Percentiles rank a stretch among this genome's conserved stretches.
Conservation (phyloP, 108 stramenopile species). For the Schizochytrium sp. region DNA sequence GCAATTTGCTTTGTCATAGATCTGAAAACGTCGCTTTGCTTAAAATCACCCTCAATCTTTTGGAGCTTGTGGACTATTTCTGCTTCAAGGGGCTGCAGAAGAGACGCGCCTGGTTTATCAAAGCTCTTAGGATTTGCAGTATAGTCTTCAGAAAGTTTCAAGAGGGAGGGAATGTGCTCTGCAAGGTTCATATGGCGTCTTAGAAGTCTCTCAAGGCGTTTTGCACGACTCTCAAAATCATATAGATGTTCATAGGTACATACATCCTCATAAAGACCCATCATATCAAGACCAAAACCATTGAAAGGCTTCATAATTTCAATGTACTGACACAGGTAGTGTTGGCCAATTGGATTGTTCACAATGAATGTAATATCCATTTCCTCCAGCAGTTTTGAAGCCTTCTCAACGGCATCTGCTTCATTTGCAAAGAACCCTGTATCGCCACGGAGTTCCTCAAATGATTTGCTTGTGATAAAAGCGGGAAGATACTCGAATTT, state of each 20-base stretch:
- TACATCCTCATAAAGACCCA: neutral
- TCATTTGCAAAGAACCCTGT: slow-evolving; percentile 18
- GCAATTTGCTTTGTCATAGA: slow-evolving; percentile 46
- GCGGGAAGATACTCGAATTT: slow-evolving; percentile 44
- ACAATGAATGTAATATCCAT: slow-evolving; percentile 42
- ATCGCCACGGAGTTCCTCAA: slow-evolving; percentile 7
- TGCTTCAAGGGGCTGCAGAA: neutral
- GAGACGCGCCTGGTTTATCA: neutral
- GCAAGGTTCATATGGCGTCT: neutral
- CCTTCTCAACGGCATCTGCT: slow-evolving; percentile 23
- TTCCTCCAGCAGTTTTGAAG: neutral
- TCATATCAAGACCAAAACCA: neutral
- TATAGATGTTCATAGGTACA: neutral
- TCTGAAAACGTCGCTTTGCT: neutral
- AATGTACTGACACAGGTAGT: neutral
- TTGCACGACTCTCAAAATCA: neutral
- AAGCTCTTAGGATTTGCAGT: neutral
- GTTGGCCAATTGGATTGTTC: slow-evolving; percentile 32
- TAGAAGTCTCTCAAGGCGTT: neutral
- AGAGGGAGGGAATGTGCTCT: neutral
- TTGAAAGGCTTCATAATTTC: neutral
- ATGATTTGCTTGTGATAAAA: slow-evolving; percentile 48
- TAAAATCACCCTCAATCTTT: neutral
- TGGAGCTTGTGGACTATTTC: neutral
- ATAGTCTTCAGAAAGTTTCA: neutral